Evolutionary conservation across 192 early-diverging fungal species (phyloP).

Genomic region (Coemansia sp.): DNA sequence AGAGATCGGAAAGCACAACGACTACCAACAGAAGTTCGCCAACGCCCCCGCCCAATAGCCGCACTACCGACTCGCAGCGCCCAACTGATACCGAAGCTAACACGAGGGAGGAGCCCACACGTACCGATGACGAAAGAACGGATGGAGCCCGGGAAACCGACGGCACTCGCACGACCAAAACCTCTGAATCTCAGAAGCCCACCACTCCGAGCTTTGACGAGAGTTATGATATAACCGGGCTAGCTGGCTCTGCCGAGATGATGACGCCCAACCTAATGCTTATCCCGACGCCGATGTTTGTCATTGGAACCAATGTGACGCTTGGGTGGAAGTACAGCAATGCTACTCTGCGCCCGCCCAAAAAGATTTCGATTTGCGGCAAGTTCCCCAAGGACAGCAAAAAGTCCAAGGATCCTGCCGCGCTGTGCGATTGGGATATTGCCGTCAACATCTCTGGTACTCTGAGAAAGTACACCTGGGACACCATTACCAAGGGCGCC

Average conservation of each 20-base stretch:
- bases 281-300: constrained; percentile 47
- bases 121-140: neutral
- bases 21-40: neutral
- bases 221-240: constrained; percentile 38
- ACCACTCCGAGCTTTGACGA: constrained; percentile 36
- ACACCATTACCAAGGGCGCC: constrained; percentile 34
- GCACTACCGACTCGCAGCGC: neutral
- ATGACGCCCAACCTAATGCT: constrained; percentile 32
- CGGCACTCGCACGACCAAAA: neutral
- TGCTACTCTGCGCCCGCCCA: constrained; percentile 23
- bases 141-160: neutral
- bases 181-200: neutral
- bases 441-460: constrained; percentile 42
- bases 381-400: constrained; percentile 33
- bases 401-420: constrained; percentile 4
- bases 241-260: constrained; percentile 22
- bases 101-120: constrained; percentile 10
- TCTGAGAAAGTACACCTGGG: constrained; percentile 36
- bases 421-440: constrained; percentile 45
- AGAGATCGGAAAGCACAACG: constrained; percentile 1
- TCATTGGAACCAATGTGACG: constrained; percentile 32
- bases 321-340: constrained; percentile 45
- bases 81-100: constrained; percentile 7
- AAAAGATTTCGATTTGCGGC: constrained; percentile 44
- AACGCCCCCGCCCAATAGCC: neutral